Evolutionary conservation across 176 grass and related monocot genomes (phyloP).

Genomic region (Lolium rigidum): DNA sequence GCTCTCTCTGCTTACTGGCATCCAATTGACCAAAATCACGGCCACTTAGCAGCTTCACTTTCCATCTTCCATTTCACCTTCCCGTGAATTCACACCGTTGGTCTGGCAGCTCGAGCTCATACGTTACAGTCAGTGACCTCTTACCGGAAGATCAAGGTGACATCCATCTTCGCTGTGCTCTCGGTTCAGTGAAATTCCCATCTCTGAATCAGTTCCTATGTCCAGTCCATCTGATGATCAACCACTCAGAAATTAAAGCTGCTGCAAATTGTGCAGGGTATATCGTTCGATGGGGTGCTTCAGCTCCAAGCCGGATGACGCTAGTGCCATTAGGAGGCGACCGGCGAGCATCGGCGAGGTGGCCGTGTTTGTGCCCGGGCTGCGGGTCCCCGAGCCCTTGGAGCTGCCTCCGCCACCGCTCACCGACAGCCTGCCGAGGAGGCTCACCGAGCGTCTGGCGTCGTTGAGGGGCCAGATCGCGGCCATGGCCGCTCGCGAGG

Average conservation of each 20-base stretch:
- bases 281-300: slow-evolving; percentile 69
- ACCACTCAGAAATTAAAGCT: background rate
- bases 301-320: slow-evolving; percentile 59
- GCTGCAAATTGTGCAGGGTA: slow-evolving; percentile 17
- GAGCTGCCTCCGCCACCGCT: slow-evolving; percentile 62
- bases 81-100: background rate
- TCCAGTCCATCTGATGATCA: background rate
- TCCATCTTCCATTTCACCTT: slow-evolving; percentile 9
- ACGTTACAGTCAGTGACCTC: background rate
- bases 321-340: slow-evolving; percentile 47
- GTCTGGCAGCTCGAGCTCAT: background rate
- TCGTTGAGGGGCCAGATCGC: slow-evolving; percentile 53
- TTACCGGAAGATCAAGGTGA: background rate
- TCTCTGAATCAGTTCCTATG: background rate
- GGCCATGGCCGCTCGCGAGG: slow-evolving; percentile 68
- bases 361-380: slow-evolving; percentile 74
- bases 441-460: slow-evolving; percentile 57
- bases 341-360: slow-evolving; percentile 84
- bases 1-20: slow-evolving; percentile 41
- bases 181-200: background rate
- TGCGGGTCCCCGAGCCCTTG: slow-evolving; percentile 60
- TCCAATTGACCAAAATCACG: slow-evolving; percentile 49
- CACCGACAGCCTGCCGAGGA: slow-evolving; percentile 51
- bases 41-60: background rate
- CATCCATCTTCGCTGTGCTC: background rate